phyloP scores from a whole-genome alignment of 2,329 filamentous ascomycete species.

The Sphaceloma murrayae region DNA sequence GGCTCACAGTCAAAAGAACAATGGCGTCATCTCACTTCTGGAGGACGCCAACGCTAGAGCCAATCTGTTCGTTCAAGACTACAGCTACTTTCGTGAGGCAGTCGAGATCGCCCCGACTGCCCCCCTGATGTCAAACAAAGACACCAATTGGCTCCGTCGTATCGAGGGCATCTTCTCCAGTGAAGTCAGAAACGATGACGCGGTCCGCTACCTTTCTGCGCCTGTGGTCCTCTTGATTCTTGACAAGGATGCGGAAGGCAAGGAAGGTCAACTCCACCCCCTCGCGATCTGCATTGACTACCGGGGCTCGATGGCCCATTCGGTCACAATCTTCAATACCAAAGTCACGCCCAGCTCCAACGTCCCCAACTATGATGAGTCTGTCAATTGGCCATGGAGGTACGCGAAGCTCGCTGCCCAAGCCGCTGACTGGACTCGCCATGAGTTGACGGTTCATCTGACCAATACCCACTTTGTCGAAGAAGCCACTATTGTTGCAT shows the following conservation, averaged over 20 bases:
- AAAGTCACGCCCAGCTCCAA: constrained; percentile 27
- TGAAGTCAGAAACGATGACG: constrained; percentile 4
- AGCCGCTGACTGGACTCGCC: constrained; percentile 40
- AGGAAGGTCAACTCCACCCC: constrained; percentile 40
- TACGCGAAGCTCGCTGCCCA: constrained; percentile 45
- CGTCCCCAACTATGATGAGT: constrained; percentile 26
- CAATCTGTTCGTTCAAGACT: constrained; percentile 37
- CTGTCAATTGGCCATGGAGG: constrained; percentile 43
- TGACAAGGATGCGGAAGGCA: constrained; percentile 31
- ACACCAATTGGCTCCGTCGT: constrained; percentile 5
- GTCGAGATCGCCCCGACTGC: constrained; percentile 11
- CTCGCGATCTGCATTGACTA: constrained; percentile 43
- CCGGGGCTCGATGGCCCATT: constrained; percentile 35
- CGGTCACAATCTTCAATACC: constrained; percentile 43
- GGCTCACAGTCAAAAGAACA: constrained; percentile 29
- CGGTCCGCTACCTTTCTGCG: constrained; percentile 1
- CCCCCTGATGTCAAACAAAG: constrained; percentile 19
- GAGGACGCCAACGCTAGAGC: constrained; percentile 23
- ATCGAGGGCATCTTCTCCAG: constrained; percentile 16
- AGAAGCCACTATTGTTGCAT: constrained; percentile 21
- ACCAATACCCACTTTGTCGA: constrained; percentile 22
- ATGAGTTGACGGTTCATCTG: constrained; percentile 42
- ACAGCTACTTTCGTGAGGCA: constrained; percentile 36
- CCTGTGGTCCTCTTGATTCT: constrained; percentile 27
- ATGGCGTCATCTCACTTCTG: constrained; percentile 28